A percentile compares a stretch with the other conserved stretches of the same genome.
Evolutionary conservation across 257 asterid genomes (phyloP).

Genomic region (Misopates orontium): DNA sequence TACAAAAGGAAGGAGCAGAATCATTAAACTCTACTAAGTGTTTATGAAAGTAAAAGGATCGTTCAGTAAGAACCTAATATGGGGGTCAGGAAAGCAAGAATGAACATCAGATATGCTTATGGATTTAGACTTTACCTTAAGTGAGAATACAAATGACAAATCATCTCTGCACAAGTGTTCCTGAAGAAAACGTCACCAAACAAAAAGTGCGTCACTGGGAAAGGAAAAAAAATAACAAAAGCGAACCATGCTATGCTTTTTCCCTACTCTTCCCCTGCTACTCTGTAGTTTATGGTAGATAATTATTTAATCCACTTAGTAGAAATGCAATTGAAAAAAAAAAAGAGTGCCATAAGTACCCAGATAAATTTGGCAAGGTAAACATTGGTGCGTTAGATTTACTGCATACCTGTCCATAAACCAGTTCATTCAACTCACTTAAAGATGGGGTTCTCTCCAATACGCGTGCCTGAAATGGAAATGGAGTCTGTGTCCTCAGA

Average conservation of each 20-base stretch:
- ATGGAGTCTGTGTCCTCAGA: slow-evolving; percentile 20
- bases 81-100: slow-evolving; percentile 24
- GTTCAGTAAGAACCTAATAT: slow-evolving; percentile 1
- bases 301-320: slow-evolving; percentile 6
- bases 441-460: slow-evolving; percentile 85
- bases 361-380: not conserved
- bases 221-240: slow-evolving; percentile 5
- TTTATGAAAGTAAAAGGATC: not conserved
- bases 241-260: slow-evolving; percentile 5
- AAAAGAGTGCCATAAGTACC: slow-evolving; percentile 3
- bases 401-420: slow-evolving; percentile 83
- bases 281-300: slow-evolving; percentile 13
- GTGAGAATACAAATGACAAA: slow-evolving; percentile 75
- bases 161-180: slow-evolving; percentile 90
- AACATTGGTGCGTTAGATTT: slow-evolving; percentile 2
- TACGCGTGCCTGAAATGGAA: slow-evolving; percentile 62
- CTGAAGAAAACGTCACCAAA: slow-evolving; percentile 49
- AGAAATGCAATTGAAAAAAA: slow-evolving; percentile 1
- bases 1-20: slow-evolving; percentile 13
- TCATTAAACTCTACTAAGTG: slow-evolving; percentile 14
- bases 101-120: slow-evolving; percentile 14
- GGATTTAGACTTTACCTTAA: slow-evolving; percentile 48
- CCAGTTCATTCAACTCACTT: slow-evolving; percentile 80
- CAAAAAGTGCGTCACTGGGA: slow-evolving; percentile 24
- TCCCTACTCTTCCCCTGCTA: not conserved